These are phyloP conservation scores for Corylus heterophylla DNA, from an alignment of 306 rosid genomes.

Conservation along the genomic window DNA sequence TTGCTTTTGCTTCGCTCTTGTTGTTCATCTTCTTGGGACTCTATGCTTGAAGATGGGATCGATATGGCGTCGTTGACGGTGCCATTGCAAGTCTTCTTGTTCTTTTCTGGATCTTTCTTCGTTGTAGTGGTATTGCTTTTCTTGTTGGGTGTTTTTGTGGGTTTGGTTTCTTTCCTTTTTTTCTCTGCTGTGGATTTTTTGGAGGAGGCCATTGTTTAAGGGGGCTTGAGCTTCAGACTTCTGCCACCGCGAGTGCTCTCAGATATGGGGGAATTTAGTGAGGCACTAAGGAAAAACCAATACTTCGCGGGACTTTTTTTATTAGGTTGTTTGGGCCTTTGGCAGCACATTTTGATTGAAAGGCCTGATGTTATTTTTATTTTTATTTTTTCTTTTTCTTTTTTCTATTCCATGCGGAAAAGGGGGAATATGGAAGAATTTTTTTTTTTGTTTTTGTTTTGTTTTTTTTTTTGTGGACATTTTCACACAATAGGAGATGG, in stretches of 20 bases:
- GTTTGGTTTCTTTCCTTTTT: constrained; percentile 34
- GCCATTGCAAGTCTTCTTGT: constrained; percentile 41
- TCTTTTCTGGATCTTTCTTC: constrained; percentile 26
- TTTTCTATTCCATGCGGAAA: too few relatives aligned
- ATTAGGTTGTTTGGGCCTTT: background rate
- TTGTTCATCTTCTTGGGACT: constrained; percentile 20
- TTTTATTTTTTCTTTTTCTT: too few relatives aligned
- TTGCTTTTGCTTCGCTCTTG: constrained; percentile 19
- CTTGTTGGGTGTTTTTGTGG: constrained; percentile 28
- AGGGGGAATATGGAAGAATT: too few relatives aligned
- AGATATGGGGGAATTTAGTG: background rate
- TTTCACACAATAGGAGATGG: too few relatives aligned
- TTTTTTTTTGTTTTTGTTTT: too few relatives aligned
- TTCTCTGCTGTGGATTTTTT: constrained; percentile 37
- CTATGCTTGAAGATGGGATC: constrained; percentile 34
- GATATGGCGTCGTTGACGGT: background rate
- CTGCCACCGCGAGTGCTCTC: background rate
- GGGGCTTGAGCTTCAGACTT: background rate
- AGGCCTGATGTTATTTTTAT: too few relatives aligned
- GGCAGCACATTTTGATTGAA: background rate
- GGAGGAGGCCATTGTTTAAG: constrained; percentile 64
- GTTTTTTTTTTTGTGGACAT: too few relatives aligned
- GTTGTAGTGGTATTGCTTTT: constrained; percentile 11
- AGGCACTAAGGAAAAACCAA: background rate
- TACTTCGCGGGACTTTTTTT: background rate